These are phyloP conservation scores for Senecio squalidus DNA, from an alignment of 140 eudicot species.

Conservation along the genomic window DNA sequence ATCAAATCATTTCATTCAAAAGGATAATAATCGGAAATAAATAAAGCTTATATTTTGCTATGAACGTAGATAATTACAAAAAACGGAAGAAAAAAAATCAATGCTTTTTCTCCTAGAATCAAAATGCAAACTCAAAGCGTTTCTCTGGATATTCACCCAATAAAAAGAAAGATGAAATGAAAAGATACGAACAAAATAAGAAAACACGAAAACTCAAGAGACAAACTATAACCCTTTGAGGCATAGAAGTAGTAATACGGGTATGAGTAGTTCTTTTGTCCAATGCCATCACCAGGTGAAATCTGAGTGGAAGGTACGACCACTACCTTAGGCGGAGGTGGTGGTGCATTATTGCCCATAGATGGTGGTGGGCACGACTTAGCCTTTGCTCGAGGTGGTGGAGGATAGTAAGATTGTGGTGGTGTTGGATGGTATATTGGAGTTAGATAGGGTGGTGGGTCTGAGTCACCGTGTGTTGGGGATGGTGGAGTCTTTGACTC, in stretches of 20 bases:
- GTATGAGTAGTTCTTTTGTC: slow-evolving; percentile 29
- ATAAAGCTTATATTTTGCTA: background rate
- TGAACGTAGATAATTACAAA: slow-evolving; percentile 16
- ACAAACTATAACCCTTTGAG: slow-evolving; percentile 26
- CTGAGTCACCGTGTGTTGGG: slow-evolving; percentile 15
- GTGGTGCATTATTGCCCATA: slow-evolving; percentile 35
- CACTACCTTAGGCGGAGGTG: slow-evolving; percentile 32
- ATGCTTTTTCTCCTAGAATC: background rate
- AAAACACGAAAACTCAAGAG: slow-evolving; percentile 3
- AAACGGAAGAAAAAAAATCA: slow-evolving; percentile 14
- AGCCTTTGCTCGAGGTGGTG: slow-evolving; percentile 16
- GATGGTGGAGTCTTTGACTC: slow-evolving; percentile 27
- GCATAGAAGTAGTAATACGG: slow-evolving; percentile 60
- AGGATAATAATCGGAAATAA: no score
- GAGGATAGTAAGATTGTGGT: slow-evolving; percentile 24
- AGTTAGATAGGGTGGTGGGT: slow-evolving; percentile 33
- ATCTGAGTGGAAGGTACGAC: slow-evolving; percentile 35
- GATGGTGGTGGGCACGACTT: slow-evolving; percentile 42
- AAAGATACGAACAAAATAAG: slow-evolving; percentile 17
- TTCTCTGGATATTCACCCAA: slow-evolving; percentile 13
- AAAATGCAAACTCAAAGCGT: slow-evolving; percentile 6
- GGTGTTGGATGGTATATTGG: slow-evolving; percentile 36
- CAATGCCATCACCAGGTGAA: slow-evolving; percentile 18
- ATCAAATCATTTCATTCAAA: no score
- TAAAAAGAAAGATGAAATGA: slow-evolving; percentile 12